Conservation (phyloP, 2,329 filamentous ascomycete species). For the Penicillium decumbens region DNA sequence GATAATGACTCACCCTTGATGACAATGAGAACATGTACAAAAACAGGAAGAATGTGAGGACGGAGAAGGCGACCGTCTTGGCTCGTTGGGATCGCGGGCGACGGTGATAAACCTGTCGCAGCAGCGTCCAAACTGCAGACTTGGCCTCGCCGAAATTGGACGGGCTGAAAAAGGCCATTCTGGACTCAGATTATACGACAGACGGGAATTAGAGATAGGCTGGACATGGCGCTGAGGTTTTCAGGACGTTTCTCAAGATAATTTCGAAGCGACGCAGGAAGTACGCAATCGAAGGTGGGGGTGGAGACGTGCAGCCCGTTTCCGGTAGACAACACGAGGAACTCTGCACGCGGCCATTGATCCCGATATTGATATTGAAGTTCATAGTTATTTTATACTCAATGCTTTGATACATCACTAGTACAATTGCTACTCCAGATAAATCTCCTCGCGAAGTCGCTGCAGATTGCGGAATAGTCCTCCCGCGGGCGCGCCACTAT, state of each 20-base stretch:
- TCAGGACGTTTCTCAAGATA: conserved; percentile 4
- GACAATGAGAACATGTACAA: conserved; percentile 20
- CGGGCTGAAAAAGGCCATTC: conserved; percentile 27
- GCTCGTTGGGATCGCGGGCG: conserved; percentile 27
- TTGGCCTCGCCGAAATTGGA: conserved; percentile 26
- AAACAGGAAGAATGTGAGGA: conserved; percentile 24
- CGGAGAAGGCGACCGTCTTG: conserved; percentile 21
- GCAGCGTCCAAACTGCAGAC: conserved; percentile 18
- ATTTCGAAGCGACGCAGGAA: conserved; percentile 16
- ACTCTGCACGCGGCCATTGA: neutral
- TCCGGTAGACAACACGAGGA: neutral
- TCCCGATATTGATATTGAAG: neutral
- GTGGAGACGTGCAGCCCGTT: conserved; percentile 7
- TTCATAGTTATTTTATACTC: too few species aligned
- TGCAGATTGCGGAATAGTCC: conserved; percentile 52
- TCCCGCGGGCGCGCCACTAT: conserved; percentile 42
- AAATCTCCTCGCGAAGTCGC: conserved; percentile 52
- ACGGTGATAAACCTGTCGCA: conserved; percentile 25
- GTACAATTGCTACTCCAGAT: conserved; percentile 40
- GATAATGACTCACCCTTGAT: conserved; percentile 18
- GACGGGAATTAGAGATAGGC: neutral
- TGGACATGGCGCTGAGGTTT: conserved; percentile 8
- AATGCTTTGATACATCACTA: neutral
- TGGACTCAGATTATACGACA: conserved; percentile 6
- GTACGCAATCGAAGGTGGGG: conserved; percentile 19